phyloP scores from a whole-genome alignment of 2,329 filamentous ascomycete genomes.

The Curvularia spicifera region DNA sequence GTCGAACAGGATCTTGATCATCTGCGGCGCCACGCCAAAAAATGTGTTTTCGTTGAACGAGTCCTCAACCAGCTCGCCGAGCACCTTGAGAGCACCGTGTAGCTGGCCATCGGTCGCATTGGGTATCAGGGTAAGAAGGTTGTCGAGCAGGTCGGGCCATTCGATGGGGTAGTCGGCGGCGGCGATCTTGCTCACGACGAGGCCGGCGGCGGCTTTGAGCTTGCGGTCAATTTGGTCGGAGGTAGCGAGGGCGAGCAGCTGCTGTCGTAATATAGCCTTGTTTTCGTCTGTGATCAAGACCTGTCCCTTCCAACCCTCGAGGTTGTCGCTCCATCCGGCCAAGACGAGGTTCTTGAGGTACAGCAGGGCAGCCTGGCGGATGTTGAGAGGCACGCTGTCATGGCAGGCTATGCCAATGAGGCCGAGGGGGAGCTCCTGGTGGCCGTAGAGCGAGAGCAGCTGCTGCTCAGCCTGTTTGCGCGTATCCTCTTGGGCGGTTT shows the following conservation, averaged over 20 bases:
- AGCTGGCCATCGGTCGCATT: slow-evolving; percentile 78
- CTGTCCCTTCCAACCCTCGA: slow-evolving; percentile 72
- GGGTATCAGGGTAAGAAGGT: slow-evolving; percentile 77
- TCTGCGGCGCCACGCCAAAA: slow-evolving; percentile 84
- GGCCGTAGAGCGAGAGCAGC: slow-evolving; percentile 72
- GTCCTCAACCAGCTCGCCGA: slow-evolving; percentile 89
- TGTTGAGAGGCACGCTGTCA: slow-evolving; percentile 71
- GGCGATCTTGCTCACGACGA: slow-evolving; percentile 91
- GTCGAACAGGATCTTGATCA: slow-evolving; percentile 82
- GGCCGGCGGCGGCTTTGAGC: slow-evolving; percentile 87
- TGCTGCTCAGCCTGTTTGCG: slow-evolving; percentile 88
- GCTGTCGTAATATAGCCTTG: slow-evolving; percentile 74
- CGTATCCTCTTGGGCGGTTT: slow-evolving; percentile 74
- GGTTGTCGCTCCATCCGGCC: slow-evolving; percentile 79
- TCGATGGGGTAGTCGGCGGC: slow-evolving; percentile 90
- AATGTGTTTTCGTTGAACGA: slow-evolving; percentile 94
- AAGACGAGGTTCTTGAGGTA: slow-evolving; percentile 83
- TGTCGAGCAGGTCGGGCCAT: slow-evolving; percentile 88
- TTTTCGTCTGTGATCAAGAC: slow-evolving; percentile 74
- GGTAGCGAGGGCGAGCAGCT: slow-evolving; percentile 78
- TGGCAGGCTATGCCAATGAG: slow-evolving; percentile 83
- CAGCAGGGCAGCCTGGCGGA: slow-evolving; percentile 83
- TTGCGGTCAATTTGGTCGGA: slow-evolving; percentile 78
- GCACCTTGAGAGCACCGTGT: slow-evolving; percentile 86
- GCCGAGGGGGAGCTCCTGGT: slow-evolving; percentile 75